Evolutionary conservation across 345 rosid genomes (phyloP), one percentile per base, ranked within the genome.

Genomic region (Gossypium arboreum): DNA sequence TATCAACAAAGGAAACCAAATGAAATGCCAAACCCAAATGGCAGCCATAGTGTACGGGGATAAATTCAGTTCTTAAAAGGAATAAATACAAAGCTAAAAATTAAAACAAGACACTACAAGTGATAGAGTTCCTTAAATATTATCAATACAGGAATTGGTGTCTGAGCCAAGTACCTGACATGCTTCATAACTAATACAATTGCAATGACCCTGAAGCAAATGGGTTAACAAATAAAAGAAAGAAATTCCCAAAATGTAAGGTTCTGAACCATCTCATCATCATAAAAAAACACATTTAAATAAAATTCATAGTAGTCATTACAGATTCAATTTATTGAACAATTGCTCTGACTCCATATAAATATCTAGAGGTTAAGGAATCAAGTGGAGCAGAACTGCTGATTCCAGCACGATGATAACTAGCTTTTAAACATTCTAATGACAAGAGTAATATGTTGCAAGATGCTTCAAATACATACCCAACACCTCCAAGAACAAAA

Each of bases 1-100:
- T 73, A 76, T 73, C 66, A 65, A 71, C 63, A 65, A 64, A 75
- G 47, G 66, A 75, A 58, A 73, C 17, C 48, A 1, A 24, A 44
- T 44, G 34, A 6, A 18, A 51, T 63, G 64, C 66, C 45, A 55
- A 84, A 71, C 41, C 17, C 55, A 56, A 39, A 45, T 11, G 58
- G 57, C 59, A 58, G 22, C 17, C 41, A 39, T n/a, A 69, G 24
- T n/a, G 4, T 3, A 25, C 48, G 1, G 47, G 27, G 50, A 41
- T 29, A 64, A 9, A 41, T 25, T 41, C 5, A 7, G 11, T 64
- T 41, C 51, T 41, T 41, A 43, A 10, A 34, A 29, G 5, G 66
- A 61, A 15, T 7, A 61, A 11, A 25, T 12, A 63, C 54, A 66
- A 65, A 44, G 29, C 17, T 66, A 48, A 34, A 16, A 16, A 16